phyloP scores from a whole-genome alignment of 495 filamentous ascomycete genomes.

The Hypoxylon subgilvum region DNA sequence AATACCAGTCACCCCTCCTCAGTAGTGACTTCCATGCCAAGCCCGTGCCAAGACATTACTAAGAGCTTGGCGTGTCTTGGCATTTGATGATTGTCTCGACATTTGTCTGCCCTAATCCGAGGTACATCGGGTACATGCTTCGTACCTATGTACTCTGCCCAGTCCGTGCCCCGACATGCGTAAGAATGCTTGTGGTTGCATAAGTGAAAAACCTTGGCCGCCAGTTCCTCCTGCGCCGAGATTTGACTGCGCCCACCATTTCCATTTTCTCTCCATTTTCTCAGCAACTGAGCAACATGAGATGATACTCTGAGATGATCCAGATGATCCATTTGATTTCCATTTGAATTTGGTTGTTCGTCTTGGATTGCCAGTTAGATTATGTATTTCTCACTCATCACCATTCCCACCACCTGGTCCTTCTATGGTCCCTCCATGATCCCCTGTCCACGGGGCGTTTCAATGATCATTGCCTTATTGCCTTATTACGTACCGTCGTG shows the following conservation, averaged over 20 bases:
- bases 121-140: too few relatives aligned
- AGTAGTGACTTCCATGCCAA: slow-evolving; percentile 40
- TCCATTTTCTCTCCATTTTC: slow-evolving; percentile 1
- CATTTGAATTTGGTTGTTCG: too few relatives aligned
- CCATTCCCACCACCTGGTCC: slow-evolving; percentile 13
- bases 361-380: too few relatives aligned
- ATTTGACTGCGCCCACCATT: slow-evolving; percentile 42
- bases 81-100: slow-evolving; percentile 47
- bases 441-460: background rate
- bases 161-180: too few relatives aligned
- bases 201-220: slow-evolving; percentile 31
- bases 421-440: background rate
- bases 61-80: slow-evolving; percentile 54
- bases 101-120: slow-evolving; percentile 32
- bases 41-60: slow-evolving; percentile 31
- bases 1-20: slow-evolving; percentile 35
- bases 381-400: too few relatives aligned
- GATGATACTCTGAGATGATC: too few relatives aligned
- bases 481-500: slow-evolving; percentile 26
- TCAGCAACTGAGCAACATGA: too few relatives aligned
- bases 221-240: slow-evolving; percentile 43
- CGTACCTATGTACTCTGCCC: too few relatives aligned
- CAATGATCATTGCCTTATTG: slow-evolving; percentile 32
- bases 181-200: slow-evolving; percentile 34
- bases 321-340: too few relatives aligned